Base-by-base conservation (phyloP, 2,329 filamentous ascomycete species). In the Botrytis deweyae region DNA sequence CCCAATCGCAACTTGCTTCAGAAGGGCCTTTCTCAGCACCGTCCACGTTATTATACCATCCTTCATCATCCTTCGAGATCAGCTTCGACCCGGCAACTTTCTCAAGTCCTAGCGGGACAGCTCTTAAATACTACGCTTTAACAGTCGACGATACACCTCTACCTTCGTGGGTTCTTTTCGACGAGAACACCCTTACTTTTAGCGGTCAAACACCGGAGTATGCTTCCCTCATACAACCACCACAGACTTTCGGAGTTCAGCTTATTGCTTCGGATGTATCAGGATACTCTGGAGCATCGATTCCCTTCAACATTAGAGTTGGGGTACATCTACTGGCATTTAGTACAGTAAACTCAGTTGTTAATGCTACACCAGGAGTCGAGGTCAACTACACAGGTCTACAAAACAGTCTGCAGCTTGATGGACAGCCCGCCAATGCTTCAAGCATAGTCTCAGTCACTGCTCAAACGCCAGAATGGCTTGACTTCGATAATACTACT, bases 91-190 rank as follows among this genome's bases (percentile, higher is more conserved):
- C 79, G 8, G 83, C 88, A 29, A 93, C 91, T 0, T 97, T 97
- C 81, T 84, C 84, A 46, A 69, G 55, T 22, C 75, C 64, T 22
- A 70, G 59, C 61, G 82, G 84, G 0, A 83, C 85, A 5, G 82
- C 83, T 25, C 86, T 90, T 69, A 89, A 89, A 74, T 97, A 94
- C 81, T 95, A 96, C 80, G 93, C 93, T 14, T 90, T 92, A 4
- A 92, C 93, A 6, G 86, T 86, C 8, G 88, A 95, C 79, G 92
- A 93, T 79, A 93, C 92, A n/a, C 94, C 94, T 52, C 84, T 97
- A 52, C 94, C 94, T 33, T 91, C 93, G 0, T 97, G 94, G 94
- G 84, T 97, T 63, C 84, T 84, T n/a, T 97, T 97, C 79, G 88
- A 96, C 77, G 80, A 87, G 1, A 80, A 80, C 2, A 85, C 82